These are phyloP conservation scores for Microdochium nivale DNA, from an alignment of 2,329 filamentous ascomycete species.

Conservation along the genomic window DNA sequence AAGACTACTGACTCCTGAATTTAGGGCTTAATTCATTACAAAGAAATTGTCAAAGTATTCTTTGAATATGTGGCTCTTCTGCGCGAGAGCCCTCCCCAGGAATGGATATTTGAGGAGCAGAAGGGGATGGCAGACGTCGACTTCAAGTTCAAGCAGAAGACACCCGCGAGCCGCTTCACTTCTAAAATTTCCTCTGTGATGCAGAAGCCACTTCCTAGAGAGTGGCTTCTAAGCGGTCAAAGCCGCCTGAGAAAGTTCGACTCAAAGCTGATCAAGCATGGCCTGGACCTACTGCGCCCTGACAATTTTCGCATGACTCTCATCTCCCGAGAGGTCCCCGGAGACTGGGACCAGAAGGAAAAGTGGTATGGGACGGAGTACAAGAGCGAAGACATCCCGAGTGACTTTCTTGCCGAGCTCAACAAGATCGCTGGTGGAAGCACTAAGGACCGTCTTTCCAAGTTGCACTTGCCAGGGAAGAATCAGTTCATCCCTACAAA, in stretches of 20 bases:
- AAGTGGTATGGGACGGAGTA: constrained; percentile 99
- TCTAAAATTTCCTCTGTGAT: constrained; percentile 79
- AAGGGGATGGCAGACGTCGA: constrained; percentile 85
- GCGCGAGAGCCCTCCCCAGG: constrained; percentile 67
- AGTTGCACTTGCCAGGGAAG: constrained; percentile 79
- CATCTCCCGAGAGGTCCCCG: constrained; percentile 75
- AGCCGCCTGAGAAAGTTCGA: constrained; percentile 74
- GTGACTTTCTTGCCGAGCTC: constrained; percentile 65
- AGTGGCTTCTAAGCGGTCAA: constrained; percentile 78
- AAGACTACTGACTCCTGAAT: constrained; percentile 6
- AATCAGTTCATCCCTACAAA: constrained; percentile 95
- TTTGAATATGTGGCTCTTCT: constrained; percentile 91
- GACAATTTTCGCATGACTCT: constrained; percentile 86
- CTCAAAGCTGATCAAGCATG: constrained; percentile 63
- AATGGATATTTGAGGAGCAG: constrained; percentile 93
- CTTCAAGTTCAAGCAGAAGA: constrained; percentile 93
- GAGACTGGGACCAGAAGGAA: constrained; percentile 79
- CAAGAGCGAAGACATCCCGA: constrained; percentile 69
- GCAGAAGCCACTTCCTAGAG: constrained; percentile 81
- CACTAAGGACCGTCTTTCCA: constrained; percentile 50
- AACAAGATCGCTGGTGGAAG: constrained; percentile 52
- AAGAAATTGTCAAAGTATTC: constrained; percentile 71
- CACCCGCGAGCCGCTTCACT: constrained; percentile 79
- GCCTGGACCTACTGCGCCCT: constrained; percentile 64
- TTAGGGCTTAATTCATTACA: constrained; percentile 66